phyloP scores from a whole-genome alignment of 257 asterid species.

The Solanum ossicruentum region DNA sequence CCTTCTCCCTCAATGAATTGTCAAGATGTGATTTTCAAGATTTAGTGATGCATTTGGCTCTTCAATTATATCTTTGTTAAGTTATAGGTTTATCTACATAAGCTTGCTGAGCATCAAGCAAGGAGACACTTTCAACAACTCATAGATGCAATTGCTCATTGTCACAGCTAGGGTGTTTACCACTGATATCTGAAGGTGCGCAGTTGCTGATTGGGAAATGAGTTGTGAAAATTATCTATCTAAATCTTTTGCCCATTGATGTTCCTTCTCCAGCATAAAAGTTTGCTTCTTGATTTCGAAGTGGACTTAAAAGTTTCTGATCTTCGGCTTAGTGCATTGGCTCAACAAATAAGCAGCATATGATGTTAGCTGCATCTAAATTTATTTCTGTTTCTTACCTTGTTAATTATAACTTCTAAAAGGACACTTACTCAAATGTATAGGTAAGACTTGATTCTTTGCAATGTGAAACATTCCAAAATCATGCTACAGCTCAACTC shows the following conservation, averaged over 20 bases:
- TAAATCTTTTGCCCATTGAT: neutral
- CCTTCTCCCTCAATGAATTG: neutral
- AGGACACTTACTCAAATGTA: neutral
- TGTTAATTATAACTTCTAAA: neutral
- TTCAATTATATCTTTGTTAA: neutral
- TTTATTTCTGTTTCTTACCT: neutral
- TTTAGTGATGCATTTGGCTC: neutral
- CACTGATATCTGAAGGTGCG: slow-evolving; percentile 73
- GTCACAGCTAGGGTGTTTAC: neutral
- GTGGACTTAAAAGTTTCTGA: slow-evolving; percentile 88
- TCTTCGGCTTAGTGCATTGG: slow-evolving; percentile 88
- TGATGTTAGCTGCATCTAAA: neutral
- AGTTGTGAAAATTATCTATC: neutral
- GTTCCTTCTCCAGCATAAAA: slow-evolving; percentile 61
- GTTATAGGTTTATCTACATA: slow-evolving; percentile 61
- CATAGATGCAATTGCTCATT: slow-evolving; percentile 78
- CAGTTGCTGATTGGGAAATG: slow-evolving; percentile 5
- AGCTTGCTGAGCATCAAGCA: slow-evolving; percentile 66
- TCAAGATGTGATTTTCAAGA: neutral
- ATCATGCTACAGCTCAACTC: neutral
- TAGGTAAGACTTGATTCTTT: neutral
- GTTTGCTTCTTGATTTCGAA: slow-evolving; percentile 80
- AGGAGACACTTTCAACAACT: slow-evolving; percentile 90
- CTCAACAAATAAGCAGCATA: slow-evolving; percentile 49
- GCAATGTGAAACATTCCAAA: neutral